A percentile compares a stretch with the other conserved stretches of the same genome.
Conservation (phyloP, 768 basidiomycete genomes). For the Trametes meyenii region DNA sequence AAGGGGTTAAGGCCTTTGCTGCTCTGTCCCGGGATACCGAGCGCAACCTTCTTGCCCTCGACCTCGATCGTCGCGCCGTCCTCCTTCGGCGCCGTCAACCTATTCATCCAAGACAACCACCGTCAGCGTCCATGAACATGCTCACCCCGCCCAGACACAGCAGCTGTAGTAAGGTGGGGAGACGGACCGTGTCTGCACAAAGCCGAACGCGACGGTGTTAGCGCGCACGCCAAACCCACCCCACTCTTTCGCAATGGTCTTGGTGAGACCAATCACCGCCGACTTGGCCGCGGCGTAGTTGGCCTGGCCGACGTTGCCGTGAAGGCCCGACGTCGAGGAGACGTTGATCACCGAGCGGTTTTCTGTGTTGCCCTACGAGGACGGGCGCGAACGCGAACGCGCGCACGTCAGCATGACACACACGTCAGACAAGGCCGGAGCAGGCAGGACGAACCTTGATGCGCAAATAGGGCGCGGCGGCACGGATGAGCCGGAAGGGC, state of each 20-base stretch:
- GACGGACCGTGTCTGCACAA: constrained; percentile 71
- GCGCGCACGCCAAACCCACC: constrained; percentile 80
- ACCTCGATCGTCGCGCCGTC: constrained; percentile 75
- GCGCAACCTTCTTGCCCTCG: constrained; percentile 79
- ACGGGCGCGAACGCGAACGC: neutral
- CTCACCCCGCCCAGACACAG: neutral
- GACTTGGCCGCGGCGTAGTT: constrained; percentile 84
- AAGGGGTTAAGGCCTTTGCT: constrained; percentile 43
- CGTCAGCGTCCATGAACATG: neutral
- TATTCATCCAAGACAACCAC: constrained; percentile 31
- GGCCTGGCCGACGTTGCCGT: constrained; percentile 85
- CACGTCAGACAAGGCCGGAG: neutral
- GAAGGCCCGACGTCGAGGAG: constrained; percentile 80
- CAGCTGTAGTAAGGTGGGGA: neutral
- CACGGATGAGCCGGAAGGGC: constrained; percentile 82
- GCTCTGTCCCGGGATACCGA: constrained; percentile 69
- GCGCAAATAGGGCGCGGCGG: constrained; percentile 85
- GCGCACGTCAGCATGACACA: too few species aligned
- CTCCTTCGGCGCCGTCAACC: constrained; percentile 81
- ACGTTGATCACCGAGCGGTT: constrained; percentile 82
- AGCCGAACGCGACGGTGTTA: constrained; percentile 79
- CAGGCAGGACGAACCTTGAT: constrained; percentile 53
- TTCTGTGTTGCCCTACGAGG: constrained; percentile 50
- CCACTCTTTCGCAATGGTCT: constrained; percentile 90
- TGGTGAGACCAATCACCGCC: constrained; percentile 77